Percentiles rank a stretch among this genome's conserved stretches.
Conservation (phyloP, 495 filamentous ascomycete genomes). For the Pyrenopolyporus hunteri region DNA sequence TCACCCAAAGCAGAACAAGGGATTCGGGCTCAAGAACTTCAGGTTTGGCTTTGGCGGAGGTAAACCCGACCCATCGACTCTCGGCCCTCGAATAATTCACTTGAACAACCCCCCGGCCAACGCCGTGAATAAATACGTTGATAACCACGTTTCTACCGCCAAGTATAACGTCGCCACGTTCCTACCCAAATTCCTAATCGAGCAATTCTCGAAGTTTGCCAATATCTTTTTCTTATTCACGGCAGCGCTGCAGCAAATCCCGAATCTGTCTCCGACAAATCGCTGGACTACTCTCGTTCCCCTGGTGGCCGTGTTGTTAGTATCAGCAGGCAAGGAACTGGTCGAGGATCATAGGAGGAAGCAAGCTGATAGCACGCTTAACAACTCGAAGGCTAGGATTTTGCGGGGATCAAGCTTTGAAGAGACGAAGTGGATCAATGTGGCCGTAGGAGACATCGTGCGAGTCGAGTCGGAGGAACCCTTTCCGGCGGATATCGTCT, state of each 20-base stretch:
- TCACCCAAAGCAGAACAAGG: slow-evolving; percentile 59
- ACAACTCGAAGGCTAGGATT: slow-evolving; percentile 85
- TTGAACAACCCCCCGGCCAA: slow-evolving; percentile 98
- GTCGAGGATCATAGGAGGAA: slow-evolving; percentile 94
- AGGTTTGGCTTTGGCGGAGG: slow-evolving; percentile 92
- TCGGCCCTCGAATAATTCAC: slow-evolving; percentile 92
- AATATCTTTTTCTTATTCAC: slow-evolving; percentile 99
- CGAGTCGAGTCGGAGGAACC: slow-evolving; percentile 94
- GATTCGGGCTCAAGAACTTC: slow-evolving; percentile 73
- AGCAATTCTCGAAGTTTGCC: slow-evolving; percentile 99
- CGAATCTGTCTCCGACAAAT: slow-evolving; percentile 92
- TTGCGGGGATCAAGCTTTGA: slow-evolving; percentile 84
- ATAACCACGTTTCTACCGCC: slow-evolving; percentile 96
- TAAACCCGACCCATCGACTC: slow-evolving; percentile 84
- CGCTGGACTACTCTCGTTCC: slow-evolving; percentile 95
- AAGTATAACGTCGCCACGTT: slow-evolving; percentile 99
- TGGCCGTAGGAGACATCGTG: slow-evolving; percentile 92
- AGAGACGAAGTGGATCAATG: slow-evolving; percentile 89
- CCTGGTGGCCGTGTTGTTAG: slow-evolving; percentile 82
- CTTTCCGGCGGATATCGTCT: slow-evolving; percentile 92
- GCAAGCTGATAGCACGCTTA: slow-evolving; percentile 83
- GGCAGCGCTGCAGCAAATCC: slow-evolving; percentile 93
- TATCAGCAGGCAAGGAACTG: slow-evolving; percentile 93
- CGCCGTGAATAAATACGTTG: slow-evolving; percentile 81
- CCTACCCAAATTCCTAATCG: slow-evolving; percentile 95